Percentiles rank a stretch among this genome's conserved stretches.
Evolutionary conservation across 495 filamentous ascomycete genomes (phyloP).

Genomic region (Talaromyces ruber): DNA sequence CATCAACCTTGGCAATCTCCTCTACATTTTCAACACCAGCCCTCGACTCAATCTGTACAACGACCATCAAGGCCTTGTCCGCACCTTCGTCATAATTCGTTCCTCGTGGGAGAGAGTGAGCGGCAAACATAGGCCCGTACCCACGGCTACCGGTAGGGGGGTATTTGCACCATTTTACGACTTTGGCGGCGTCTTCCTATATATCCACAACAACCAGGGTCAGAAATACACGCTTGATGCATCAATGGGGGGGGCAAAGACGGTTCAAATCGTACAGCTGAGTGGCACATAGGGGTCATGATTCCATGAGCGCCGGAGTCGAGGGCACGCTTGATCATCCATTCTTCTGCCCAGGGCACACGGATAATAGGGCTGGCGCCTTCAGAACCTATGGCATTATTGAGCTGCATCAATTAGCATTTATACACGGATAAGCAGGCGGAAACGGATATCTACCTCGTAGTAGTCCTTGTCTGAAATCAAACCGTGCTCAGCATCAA

Average conservation of each 20-base stretch:
- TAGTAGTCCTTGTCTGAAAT: slow-evolving; percentile 30
- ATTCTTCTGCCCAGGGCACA: slow-evolving; percentile 55
- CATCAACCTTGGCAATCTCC: slow-evolving; percentile 37
- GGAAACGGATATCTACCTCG: slow-evolving; percentile 12
- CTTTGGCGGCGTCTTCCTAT: slow-evolving; percentile 46
- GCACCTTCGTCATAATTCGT: slow-evolving; percentile 26
- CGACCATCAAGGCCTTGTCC: slow-evolving; percentile 25
- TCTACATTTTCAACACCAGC: slow-evolving; percentile 39
- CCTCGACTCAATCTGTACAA: slow-evolving; percentile 40
- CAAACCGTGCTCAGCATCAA: slow-evolving; percentile 79
- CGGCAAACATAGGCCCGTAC: slow-evolving; percentile 55
- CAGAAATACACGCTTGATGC: background rate
- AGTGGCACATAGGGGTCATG: slow-evolving; percentile 33
- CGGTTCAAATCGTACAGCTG: slow-evolving; percentile 13
- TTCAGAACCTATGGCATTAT: slow-evolving; percentile 51
- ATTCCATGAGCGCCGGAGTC: slow-evolving; percentile 63
- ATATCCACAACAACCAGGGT: background rate
- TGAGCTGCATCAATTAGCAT: slow-evolving; percentile 10
- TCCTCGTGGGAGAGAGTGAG: slow-evolving; percentile 30
- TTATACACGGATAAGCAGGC: background rate
- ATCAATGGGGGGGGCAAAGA: background rate
- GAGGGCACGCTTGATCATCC: slow-evolving; percentile 69
- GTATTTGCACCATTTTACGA: slow-evolving; percentile 57
- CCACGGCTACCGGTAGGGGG: slow-evolving; percentile 56
- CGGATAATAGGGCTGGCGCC: slow-evolving; percentile 61